Base-by-base conservation (phyloP, 306 rosid genomes). In the Carpinus viminea region DNA sequence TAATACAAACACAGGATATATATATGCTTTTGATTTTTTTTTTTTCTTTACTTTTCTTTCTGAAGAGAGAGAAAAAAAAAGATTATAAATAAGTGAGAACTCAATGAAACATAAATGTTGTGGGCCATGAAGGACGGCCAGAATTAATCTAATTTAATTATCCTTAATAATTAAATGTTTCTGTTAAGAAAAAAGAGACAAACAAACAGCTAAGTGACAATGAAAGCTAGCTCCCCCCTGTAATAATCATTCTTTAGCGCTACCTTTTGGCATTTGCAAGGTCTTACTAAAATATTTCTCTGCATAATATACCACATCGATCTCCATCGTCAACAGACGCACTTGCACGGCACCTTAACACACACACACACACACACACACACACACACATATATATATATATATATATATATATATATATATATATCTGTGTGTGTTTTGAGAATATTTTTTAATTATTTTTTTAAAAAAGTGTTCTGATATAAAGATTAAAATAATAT, bases 181-280 rank as follows among this genome's bases (percentile, higher is more conserved):
- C 3, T 20, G 62, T 20, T 56, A 20, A 18, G 24, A 2, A 56
- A 20, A 18, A 56, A 18, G 8, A 1, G 17, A 26, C 43, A 61
- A 61, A 28, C 43, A 28, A 61, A 61, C 68, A 61, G 68, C 68
- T 61, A 61, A 61, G 28, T 4, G 68, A 61, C 18, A 61, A 28
- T 28, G 68, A 60, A 60, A 60, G 18, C 68, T 5, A 24, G 26
- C 26, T 24, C 26, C n/a, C 43, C 28, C 68, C 24, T 3, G 24
- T 59, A 20, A 8, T 59, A 59, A 59, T 59, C 65, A 59, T 20
- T 20, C 34, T 57, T 20, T 59, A 59, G 15, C n/a, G 65, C 24
- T 24, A 59, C 31, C 43, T 61, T 61, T 61, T 21, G 38, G 68
- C 68, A 28, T 61, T 61, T 61, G 68, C 68, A 26, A 26, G 28